These are phyloP conservation scores for Benincasa hispida DNA, from an alignment of 306 rosid genomes.

Conservation along the genomic window DNA sequence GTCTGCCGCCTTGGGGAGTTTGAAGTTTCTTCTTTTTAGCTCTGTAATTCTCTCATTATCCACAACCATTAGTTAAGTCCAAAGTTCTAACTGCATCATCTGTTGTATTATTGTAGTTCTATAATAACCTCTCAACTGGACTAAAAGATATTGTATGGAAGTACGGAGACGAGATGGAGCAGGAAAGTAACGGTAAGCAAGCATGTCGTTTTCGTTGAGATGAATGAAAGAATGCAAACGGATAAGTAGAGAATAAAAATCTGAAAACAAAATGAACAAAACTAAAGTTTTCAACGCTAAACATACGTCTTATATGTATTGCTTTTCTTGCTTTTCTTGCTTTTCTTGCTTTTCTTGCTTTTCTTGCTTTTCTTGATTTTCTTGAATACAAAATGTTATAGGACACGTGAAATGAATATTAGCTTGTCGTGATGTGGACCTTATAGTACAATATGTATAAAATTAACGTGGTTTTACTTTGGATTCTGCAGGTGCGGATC, in stretches of 20 bases:
- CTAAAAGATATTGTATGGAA: conserved; percentile 88
- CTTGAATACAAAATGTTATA: background rate
- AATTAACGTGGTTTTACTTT: background rate
- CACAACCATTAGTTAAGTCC: background rate
- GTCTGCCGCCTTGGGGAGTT: background rate
- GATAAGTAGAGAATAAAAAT: background rate
- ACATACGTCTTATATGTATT: background rate
- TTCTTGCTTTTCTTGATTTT: too few species aligned
- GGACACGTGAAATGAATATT: background rate
- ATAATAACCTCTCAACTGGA: conserved; percentile 60
- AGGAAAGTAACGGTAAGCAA: conserved; percentile 43
- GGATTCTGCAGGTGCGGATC: background rate
- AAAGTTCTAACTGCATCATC: background rate
- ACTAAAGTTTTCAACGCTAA: background rate
- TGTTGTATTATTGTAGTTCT: conserved; percentile 45
- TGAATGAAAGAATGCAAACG: background rate
- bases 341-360: too few species aligned
- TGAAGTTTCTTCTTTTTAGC: background rate
- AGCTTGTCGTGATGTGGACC: background rate
- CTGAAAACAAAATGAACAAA: background rate
- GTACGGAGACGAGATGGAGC: conserved; percentile 47
- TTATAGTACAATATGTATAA: background rate
- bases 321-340: too few species aligned
- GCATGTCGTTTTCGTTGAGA: background rate
- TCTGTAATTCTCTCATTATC: background rate